Evolutionary conservation across 208 protist species (phyloP).

Genomic region (Trypanosoma conorhini): DNA sequence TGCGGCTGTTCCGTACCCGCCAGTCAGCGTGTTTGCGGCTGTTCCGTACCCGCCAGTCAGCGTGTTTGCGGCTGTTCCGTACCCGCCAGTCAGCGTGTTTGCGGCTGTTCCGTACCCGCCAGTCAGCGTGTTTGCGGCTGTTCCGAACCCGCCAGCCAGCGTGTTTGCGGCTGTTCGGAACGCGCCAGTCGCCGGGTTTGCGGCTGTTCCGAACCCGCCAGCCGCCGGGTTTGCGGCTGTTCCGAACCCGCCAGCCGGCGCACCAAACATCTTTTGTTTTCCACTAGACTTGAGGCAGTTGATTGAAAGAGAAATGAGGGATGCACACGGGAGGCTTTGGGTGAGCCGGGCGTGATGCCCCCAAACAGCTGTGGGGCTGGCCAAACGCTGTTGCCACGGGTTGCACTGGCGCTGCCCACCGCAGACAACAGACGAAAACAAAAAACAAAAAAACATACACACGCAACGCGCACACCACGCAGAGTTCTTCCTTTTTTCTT

Average conservation of each 20-base stretch:
- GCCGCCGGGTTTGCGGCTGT: background rate
- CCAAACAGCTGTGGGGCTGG: background rate
- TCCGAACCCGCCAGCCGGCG: background rate
- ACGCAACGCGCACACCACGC: background rate
- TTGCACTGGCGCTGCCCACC: background rate
- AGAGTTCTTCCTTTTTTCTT: background rate
- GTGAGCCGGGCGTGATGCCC: background rate
- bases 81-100: background rate
- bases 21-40: background rate
- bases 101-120: conserved; percentile 3
- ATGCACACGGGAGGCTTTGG: background rate
- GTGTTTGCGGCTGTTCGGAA: background rate
- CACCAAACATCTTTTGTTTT: conserved; percentile 29
- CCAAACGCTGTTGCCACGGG: background rate
- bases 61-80: background rate
- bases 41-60: background rate
- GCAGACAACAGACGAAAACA: background rate
- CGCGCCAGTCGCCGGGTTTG: background rate
- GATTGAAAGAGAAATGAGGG: conserved; percentile 6
- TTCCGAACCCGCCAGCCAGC: background rate
- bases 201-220: conserved; percentile 14
- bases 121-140: background rate
- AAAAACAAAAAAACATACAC: background rate
- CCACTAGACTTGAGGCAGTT: conserved; percentile 3
- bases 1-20: conserved; percentile 30